A percentile compares a stretch with the other conserved stretches of the same genome.
Evolutionary conservation across 306 rosid species (phyloP).

Genomic region (Ormosia emarginata): DNA sequence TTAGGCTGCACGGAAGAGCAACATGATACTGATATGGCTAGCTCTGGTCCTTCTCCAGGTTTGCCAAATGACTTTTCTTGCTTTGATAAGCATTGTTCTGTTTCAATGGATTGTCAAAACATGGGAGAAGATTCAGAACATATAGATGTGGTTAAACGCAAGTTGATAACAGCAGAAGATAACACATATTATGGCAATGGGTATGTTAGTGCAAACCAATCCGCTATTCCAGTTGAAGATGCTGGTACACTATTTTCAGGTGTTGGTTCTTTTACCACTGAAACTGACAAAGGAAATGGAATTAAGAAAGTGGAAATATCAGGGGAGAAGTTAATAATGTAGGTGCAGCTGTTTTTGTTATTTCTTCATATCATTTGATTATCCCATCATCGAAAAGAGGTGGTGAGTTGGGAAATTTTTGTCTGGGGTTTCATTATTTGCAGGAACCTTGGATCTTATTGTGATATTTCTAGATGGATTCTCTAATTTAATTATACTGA

Average conservation of each 20-base stretch:
- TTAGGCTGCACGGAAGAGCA: constrained; percentile 20
- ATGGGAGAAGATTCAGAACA: constrained; percentile 33
- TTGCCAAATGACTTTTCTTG: constrained; percentile 31
- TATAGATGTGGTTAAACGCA: constrained; percentile 23
- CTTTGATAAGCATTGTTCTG: constrained; percentile 21
- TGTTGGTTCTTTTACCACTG: constrained; percentile 23
- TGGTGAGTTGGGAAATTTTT: constrained; percentile 65
- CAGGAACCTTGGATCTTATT: constrained; percentile 55
- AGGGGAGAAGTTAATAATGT: constrained; percentile 31
- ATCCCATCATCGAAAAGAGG: constrained; percentile 62
- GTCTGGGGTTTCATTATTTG: constrained; percentile 78
- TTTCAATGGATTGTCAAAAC: constrained; percentile 11
- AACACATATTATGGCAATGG: constrained; percentile 44
- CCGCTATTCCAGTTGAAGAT: constrained; percentile 31
- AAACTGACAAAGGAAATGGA: constrained; percentile 47
- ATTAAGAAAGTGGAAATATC: constrained; percentile 30
- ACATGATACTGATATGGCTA: constrained; percentile 7
- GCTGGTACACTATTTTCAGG: constrained; percentile 14
- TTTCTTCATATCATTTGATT: constrained; percentile 44
- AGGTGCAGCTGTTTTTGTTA: constrained; percentile 23
- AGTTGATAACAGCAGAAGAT: constrained; percentile 24
- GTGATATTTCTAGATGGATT: constrained; percentile 27
- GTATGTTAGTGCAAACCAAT: constrained; percentile 12
- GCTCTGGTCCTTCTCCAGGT: constrained; percentile 22
- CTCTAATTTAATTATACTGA: constrained; percentile 23